Base-by-base conservation (phyloP, 2,329 filamentous ascomycete genomes). In the Paecilomyces variotii region DNA sequence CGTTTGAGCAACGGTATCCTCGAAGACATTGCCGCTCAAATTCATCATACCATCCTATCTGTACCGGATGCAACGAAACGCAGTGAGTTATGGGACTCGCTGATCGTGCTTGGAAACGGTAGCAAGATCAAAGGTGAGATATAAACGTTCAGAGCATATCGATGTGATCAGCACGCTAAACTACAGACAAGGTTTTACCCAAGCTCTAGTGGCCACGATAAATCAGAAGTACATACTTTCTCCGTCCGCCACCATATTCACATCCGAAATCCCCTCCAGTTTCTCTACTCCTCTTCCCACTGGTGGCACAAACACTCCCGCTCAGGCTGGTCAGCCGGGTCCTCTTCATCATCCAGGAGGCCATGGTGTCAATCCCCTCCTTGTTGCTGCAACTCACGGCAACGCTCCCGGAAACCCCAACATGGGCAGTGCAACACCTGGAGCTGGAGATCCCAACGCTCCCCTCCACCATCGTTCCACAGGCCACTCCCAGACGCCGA, bases 181-280 rank as follows among this genome's bases (percentile, higher is more conserved):
- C 54, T 28, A 11, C 26, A 53, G 12, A 26, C 24, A 39, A 78
- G 91, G 94, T 4, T 93, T 99, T 72, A 92, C 89, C 64, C 91
- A 97, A 67, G 90, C 93, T 64, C 86, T 99, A 54, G 73, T 97
- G 39, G 83, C 88, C 66, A 91, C 87, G 0, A 83, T 99, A 35
- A 84, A 84, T 39, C 83, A 87, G 54, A 91, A 92, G 63, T 94
- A 96, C 73, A 83, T 97, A 57, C 87, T 99, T 64, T 96, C 92
- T 1, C 94, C 94, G 28, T 93, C 91, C 1, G 91, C 91, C 55
- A 97, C 92, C 50, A 97, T 97, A 68, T 97, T 97, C 80, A 96
- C 92, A 35, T 96, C 91, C 25, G 94, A 99, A 74, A 86, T 97
- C 39, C 94, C 94, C 6, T 97, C 91, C 7, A 93, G 94, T 75